These are phyloP conservation scores for Geotrichum fermentans DNA, from an alignment of 1,139 yeast species.

Conservation along the genomic window DNA sequence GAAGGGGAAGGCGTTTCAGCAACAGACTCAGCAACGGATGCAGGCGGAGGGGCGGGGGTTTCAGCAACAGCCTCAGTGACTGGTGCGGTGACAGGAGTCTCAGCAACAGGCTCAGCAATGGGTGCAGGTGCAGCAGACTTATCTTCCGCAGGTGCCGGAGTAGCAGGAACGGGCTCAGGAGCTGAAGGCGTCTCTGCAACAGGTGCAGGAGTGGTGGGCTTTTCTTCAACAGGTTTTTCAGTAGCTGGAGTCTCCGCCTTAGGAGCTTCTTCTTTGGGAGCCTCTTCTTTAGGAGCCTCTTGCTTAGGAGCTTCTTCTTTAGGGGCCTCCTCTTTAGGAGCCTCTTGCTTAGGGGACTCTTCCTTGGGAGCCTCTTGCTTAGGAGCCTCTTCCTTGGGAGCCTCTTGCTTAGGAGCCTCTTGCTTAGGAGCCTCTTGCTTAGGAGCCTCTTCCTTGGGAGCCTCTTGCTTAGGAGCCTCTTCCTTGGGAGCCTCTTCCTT, in stretches of 20 bases:
- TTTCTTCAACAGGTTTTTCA: not conserved
- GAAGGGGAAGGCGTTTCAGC: not conserved
- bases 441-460: constrained; percentile 2
- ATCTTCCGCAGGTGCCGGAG: not conserved
- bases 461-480: not conserved
- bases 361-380: not conserved
- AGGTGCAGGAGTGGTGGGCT: constrained; percentile 4
- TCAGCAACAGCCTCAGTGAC: not conserved
- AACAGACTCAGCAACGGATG: not conserved
- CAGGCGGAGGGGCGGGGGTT: not conserved
- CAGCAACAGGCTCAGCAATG: not conserved
- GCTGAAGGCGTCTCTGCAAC: not conserved
- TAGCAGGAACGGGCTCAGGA: not conserved
- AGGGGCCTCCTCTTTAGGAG: constrained; percentile 5
- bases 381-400: constrained; percentile 7
- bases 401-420: constrained; percentile 7
- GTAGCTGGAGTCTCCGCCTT: not conserved
- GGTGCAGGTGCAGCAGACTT: constrained; percentile 1
- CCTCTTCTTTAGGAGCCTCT: not conserved
- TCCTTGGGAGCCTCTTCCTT: not conserved
- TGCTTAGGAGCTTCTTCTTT: not conserved
- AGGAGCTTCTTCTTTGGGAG: not conserved
- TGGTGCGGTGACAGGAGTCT: not conserved
- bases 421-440: not conserved
- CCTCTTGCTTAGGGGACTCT: not conserved